Conservation (phyloP, 2,329 filamentous ascomycete species). For the Annulohypoxylon truncatum region DNA sequence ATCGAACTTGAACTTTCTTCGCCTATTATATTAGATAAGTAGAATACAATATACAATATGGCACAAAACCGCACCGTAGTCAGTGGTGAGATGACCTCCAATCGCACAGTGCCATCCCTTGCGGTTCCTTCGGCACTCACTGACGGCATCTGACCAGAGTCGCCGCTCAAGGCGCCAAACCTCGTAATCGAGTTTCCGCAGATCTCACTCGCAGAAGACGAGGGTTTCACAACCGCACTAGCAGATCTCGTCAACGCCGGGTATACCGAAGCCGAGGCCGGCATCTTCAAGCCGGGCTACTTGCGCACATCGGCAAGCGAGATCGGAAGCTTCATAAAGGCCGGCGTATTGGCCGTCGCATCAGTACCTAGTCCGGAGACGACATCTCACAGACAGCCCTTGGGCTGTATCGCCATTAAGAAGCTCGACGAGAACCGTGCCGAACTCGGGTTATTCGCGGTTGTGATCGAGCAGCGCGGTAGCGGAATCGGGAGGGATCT, state of each 20-base stretch:
- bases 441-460: conserved; percentile 48
- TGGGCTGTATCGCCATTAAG: conserved; percentile 47
- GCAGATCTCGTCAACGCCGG: conserved; percentile 41
- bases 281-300: conserved; percentile 51
- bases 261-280: conserved; percentile 69
- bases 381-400: background rate
- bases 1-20: background rate
- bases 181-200: conserved; percentile 36
- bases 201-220: conserved; percentile 33
- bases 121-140: background rate
- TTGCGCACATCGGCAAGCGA: conserved; percentile 41
- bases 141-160: background rate
- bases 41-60: background rate
- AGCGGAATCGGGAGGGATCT: conserved; percentile 46
- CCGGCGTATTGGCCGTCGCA: conserved; percentile 43
- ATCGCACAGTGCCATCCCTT: background rate
- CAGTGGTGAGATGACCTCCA: background rate
- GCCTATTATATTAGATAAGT: background rate
- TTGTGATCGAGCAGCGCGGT: conserved; percentile 41
- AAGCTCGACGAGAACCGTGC: conserved; percentile 28
- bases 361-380: conserved; percentile 14
- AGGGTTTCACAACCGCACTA: conserved; percentile 27
- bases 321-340: conserved; percentile 38
- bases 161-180: background rate
- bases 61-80: background rate